phyloP scores from a whole-genome alignment of 2,329 filamentous ascomycete genomes.

The Ophiocordyceps robertsii region DNA sequence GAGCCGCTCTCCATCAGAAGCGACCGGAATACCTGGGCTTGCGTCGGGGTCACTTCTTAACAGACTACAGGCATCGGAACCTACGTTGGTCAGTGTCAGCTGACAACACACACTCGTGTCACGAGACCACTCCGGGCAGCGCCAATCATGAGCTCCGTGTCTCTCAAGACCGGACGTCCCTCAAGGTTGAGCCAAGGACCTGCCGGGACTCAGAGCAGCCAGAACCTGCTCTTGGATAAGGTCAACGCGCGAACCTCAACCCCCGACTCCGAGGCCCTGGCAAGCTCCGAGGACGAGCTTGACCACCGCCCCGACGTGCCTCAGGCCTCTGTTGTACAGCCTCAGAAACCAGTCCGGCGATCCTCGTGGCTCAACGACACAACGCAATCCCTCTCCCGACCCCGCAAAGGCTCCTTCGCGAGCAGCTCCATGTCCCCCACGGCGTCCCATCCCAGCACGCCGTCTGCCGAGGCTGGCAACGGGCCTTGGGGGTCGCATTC shows the following conservation, averaged over 20 bases:
- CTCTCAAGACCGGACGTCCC: constrained; percentile 33
- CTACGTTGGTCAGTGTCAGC: neutral
- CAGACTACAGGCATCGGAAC: neutral
- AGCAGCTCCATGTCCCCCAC: constrained; percentile 67
- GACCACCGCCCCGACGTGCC: constrained; percentile 48
- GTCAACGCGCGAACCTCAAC: constrained; percentile 70
- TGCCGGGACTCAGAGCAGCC: constrained; percentile 39
- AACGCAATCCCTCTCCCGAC: constrained; percentile 45
- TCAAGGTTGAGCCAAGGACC: constrained; percentile 37
- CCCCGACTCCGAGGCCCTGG: constrained; percentile 85
- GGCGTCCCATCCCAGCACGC: constrained; percentile 68
- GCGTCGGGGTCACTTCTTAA: too few relatives aligned
- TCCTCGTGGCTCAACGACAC: constrained; percentile 83
- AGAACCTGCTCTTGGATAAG: constrained; percentile 60
- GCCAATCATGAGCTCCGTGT: constrained; percentile 35
- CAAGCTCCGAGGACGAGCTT: constrained; percentile 85
- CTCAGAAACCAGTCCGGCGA: constrained; percentile 52
- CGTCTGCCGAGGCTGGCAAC: constrained; percentile 48
- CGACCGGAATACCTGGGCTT: too few relatives aligned
- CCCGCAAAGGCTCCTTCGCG: constrained; percentile 65
- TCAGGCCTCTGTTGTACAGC: constrained; percentile 26
- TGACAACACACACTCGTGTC: neutral
- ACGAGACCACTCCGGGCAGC: neutral
- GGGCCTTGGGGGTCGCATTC: constrained; percentile 42
- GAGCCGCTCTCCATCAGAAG: too few relatives aligned